Evolutionary conservation across 768 basidiomycete genomes (phyloP), one percentile per base, ranked within the genome.

Genomic region (Leccinum arenicola): DNA sequence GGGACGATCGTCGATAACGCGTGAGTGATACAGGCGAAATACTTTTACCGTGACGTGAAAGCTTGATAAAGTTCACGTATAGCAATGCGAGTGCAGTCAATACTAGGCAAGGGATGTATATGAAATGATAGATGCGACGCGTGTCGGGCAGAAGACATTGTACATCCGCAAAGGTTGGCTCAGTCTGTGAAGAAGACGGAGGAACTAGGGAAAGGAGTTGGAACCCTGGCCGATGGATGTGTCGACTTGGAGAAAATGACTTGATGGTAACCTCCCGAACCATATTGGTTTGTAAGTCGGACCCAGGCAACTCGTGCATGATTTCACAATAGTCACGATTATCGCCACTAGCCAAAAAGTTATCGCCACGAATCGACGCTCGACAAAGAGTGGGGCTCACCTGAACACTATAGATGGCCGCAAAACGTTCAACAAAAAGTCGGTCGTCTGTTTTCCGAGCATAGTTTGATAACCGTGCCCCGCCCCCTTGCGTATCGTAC

Each of bases 261-360:
- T 94, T 95, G 59, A 96, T 78, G 1, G 93, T 95, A 21, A 94
- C 82, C 74, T 96, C 94, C 50, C 86, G 86, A 48, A 87, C 76
- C 3, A 67, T 59, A 62, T 61, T 61, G 15, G 56, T 54, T 52
- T 56, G 65, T 60, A 60, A 51, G 48, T 71, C 67, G 19, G 64
- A 61, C n/a, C 61, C 64, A 4, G 71, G 67, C 9, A 76, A 62
- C 35, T 74, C 74, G 70, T 91, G 90, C 23, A 73, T 74, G 66
- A 88, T 81, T 64, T 93, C 91, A 67, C 95, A 98, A 66, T 91
- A 91, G 73, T 97, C 95, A 52, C 92, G 89, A 71, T 96, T 91
- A 73, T 98, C 93, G 6, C 87, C 95, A 67, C 91, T 91, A 62
- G 11, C 25, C 49, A 25, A 4, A 43, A 43, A 6, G 11, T 60